Evolutionary conservation across 2,329 filamentous ascomycete genomes (phyloP).

Genomic region (Aspergillus tamarii): DNA sequence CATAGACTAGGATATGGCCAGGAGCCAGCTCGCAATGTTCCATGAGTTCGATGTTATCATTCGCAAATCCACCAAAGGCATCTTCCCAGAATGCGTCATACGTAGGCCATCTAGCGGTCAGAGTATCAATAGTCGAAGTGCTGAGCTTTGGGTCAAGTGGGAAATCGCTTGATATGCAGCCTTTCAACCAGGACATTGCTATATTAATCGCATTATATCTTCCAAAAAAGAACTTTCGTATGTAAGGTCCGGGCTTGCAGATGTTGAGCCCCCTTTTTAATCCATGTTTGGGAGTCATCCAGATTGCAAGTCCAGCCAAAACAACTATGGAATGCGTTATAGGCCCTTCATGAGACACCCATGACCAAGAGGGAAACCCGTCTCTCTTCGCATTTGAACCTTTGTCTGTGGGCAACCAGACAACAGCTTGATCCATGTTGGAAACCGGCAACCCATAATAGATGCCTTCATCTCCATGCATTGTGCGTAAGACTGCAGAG

Average conservation of each 20-base stretch:
- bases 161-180: neutral
- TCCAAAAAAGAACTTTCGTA: too few species aligned
- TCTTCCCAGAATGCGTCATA: neutral
- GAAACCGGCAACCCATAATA: too few species aligned
- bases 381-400: too few species aligned
- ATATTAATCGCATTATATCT: neutral
- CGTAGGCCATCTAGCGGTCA: neutral
- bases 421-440: too few species aligned
- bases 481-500: too few species aligned
- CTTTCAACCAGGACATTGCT: neutral
- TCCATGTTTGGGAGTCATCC: neutral
- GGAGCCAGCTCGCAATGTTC: neutral
- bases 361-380: too few species aligned
- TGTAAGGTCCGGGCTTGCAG: neutral
- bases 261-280: neutral
- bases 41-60: neutral
- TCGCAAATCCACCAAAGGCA: neutral
- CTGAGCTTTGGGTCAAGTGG: neutral
- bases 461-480: too few species aligned
- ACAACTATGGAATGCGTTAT: neutral
- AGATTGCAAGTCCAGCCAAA: neutral
- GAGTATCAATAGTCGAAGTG: neutral
- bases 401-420: too few species aligned
- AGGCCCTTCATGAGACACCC: neutral
- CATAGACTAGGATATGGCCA: neutral